Evolutionary conservation across 2,329 filamentous ascomycete species (phyloP).

Genomic region (Rutstroemia sp.): DNA sequence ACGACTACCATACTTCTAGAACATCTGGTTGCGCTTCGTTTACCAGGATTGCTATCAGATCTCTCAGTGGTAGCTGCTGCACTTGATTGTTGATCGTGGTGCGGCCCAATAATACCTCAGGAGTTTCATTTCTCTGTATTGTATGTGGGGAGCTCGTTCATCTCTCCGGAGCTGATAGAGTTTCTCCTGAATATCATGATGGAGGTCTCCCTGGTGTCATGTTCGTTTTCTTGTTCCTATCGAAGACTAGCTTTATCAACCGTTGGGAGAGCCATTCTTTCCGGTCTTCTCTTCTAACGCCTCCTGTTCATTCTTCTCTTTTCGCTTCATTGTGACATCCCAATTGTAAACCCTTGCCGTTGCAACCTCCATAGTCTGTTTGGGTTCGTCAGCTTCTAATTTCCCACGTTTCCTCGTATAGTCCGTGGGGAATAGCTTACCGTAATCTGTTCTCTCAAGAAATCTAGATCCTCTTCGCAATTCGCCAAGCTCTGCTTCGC

Average conservation of each 20-base stretch:
- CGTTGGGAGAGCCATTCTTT: slow-evolving; percentile 29
- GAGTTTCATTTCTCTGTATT: not conserved
- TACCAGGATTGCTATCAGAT: not conserved
- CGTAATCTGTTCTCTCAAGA: slow-evolving; percentile 92
- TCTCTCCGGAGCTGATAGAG: not conserved
- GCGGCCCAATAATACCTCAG: not conserved
- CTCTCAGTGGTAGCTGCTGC: not conserved
- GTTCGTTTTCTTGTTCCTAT: slow-evolving; percentile 4
- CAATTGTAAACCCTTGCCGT: slow-evolving; percentile 98
- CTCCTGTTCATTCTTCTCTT: slow-evolving; percentile 68
- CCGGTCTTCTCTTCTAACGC: slow-evolving; percentile 26
- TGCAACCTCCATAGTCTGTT: slow-evolving; percentile 72
- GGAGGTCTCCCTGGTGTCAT: not conserved
- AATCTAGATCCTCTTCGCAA: slow-evolving; percentile 94
- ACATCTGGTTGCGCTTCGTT: no score
- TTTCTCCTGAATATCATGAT: slow-evolving; percentile 8
- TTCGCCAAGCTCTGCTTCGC: slow-evolving; percentile 76
- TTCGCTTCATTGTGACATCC: slow-evolving; percentile 93
- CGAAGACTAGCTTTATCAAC: slow-evolving; percentile 14
- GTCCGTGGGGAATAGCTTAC: slow-evolving; percentile 41
- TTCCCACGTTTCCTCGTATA: not conserved
- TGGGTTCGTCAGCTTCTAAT: slow-evolving; percentile 9
- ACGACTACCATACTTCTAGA: not conserved
- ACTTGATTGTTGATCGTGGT: not conserved
- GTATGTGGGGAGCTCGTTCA: not conserved